Evolutionary conservation across 305 asterid species (phyloP).

Genomic region (Coffea humblotiana): DNA sequence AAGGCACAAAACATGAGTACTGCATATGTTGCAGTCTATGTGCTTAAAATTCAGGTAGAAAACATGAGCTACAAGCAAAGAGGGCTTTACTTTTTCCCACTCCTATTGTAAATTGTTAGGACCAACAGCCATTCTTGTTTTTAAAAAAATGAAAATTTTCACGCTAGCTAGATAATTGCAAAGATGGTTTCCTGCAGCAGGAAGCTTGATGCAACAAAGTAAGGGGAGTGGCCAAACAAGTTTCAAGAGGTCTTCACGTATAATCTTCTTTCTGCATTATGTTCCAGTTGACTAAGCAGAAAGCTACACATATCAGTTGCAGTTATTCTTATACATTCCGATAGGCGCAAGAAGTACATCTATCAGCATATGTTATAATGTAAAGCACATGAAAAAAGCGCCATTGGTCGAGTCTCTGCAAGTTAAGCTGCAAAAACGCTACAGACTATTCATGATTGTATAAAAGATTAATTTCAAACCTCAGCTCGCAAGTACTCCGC

Average conservation of each 20-base stretch:
- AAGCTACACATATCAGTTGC: neutral
- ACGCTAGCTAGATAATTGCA: neutral
- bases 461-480: conserved; percentile 31
- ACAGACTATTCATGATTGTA: conserved; percentile 3
- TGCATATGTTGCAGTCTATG: neutral
- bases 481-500: conserved; percentile 32
- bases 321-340: neutral
- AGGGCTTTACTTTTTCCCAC: neutral
- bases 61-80: neutral
- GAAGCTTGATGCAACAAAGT: neutral
- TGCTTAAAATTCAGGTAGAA: neutral
- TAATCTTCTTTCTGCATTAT: neutral
- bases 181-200: neutral
- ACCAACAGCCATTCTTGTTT: neutral
- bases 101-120: neutral
- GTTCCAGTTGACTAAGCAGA: neutral
- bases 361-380: conserved; percentile 2
- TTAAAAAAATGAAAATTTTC: neutral
- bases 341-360: neutral
- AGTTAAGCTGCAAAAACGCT: neutral
- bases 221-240: neutral
- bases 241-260: neutral
- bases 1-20: too few relatives aligned
- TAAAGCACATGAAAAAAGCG: neutral
- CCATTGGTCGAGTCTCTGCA: neutral